These are phyloP conservation scores for Salvia sclarea DNA, from an alignment of 305 asterid species.

Conservation along the genomic window DNA sequence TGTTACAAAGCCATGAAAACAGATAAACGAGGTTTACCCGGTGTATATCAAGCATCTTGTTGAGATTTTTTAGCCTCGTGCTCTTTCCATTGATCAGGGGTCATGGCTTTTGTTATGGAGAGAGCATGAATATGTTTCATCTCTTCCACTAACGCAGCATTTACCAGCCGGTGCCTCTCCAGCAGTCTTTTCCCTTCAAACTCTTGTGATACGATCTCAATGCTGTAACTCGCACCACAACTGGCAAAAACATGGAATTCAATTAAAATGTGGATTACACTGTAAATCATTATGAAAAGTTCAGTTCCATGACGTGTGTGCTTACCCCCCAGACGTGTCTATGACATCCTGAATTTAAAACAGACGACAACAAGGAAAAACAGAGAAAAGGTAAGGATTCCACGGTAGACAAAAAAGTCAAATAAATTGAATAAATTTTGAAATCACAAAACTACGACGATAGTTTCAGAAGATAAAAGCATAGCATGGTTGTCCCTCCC, in stretches of 20 bases:
- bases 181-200: constrained; percentile 84
- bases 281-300: constrained; percentile 3
- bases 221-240: constrained; percentile 82
- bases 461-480: neutral
- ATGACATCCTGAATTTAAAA: constrained; percentile 60
- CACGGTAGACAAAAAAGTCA: neutral
- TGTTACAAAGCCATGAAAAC: constrained; percentile 14
- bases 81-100: constrained; percentile 82
- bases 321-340: constrained; percentile 91
- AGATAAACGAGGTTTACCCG: neutral
- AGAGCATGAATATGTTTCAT: constrained; percentile 87
- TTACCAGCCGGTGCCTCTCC: constrained; percentile 90
- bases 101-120: constrained; percentile 74
- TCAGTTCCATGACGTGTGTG: neutral
- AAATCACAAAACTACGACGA: neutral
- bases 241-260: constrained; percentile 37
- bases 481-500: neutral
- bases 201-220: constrained; percentile 67
- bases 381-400: constrained; percentile 11
- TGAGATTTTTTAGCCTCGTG: constrained; percentile 55
- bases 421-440: neutral
- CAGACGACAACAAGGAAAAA: neutral
- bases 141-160: constrained; percentile 70
- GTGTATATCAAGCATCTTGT: constrained; percentile 40
- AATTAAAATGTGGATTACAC: neutral